phyloP scores from a whole-genome alignment of 2,329 filamentous ascomycete species.

The Sordariomycetes sp. region DNA sequence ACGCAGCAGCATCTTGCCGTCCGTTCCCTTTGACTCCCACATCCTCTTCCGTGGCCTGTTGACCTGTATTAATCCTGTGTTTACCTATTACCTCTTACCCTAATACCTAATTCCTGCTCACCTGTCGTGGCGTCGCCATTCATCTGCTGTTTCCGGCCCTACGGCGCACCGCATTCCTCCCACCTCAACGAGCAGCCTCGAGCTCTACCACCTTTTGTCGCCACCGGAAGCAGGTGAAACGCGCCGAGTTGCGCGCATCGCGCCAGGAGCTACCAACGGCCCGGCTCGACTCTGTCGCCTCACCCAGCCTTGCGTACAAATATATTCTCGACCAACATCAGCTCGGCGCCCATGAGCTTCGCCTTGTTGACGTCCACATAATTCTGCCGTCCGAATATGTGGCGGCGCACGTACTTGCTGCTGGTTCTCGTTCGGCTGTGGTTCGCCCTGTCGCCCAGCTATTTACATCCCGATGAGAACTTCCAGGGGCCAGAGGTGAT shows the following conservation, averaged over 20 bases:
- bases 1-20: conserved; percentile 1
- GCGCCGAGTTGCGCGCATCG: conserved; percentile 1
- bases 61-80: too few species aligned
- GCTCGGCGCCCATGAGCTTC: too few species aligned
- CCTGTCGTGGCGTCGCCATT: too few species aligned
- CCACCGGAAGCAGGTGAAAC: neutral
- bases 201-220: too few species aligned
- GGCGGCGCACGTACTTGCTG: conserved; percentile 80
- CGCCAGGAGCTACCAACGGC: neutral
- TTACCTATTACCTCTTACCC: too few species aligned
- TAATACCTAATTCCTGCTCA: neutral
- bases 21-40: neutral
- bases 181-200: too few species aligned
- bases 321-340: too few species aligned
- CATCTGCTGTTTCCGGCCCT: too few species aligned
- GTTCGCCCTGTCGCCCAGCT: conserved; percentile 90
- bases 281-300: neutral
- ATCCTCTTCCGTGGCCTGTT: neutral
- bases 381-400: conserved; percentile 47
- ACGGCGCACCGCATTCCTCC: neutral
- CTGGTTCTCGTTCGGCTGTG: conserved; percentile 82
- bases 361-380: neutral
- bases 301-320: neutral
- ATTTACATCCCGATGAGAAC: conserved; percentile 97
- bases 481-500: conserved; percentile 98